Base-by-base conservation (phyloP, 169 alveolate genomes). In the Babesia ovata region DNA sequence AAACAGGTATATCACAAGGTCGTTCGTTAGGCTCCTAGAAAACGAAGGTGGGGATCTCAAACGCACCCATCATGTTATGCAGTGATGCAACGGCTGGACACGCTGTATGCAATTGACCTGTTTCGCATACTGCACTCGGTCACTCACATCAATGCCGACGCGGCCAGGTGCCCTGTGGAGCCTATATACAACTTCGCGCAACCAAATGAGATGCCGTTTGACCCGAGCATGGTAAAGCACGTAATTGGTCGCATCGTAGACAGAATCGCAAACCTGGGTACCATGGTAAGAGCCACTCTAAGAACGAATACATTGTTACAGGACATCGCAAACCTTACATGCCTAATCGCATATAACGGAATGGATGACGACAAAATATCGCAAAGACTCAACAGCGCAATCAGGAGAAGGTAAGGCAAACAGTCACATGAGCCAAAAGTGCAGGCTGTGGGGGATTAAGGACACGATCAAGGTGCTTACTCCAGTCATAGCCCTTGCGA, bases 11-110 rank as follows among this genome's bases (percentile, higher is more conserved):
- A 67, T 72, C 21, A 58, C 84, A 19, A 26, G 33, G 36, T 60
- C 85, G 0, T 81, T 81, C 72, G 28, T 81, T n/a, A 57, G 28
- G 36, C 75, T 81, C 11, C 12, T 81, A 14, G 85, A 81, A 28
- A 65, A 81, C 56, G 88, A 81, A 72, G 79, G 88, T 81, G 56
- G 14, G 66, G 13, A 4, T 14, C 9, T n/a, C 29, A 21, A 7
- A 2, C 0, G 22, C 7, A 8, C 14, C 1, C 10, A 9, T n/a
- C 6, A 44, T 24, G 3, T 7, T 11, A 8, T 58, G 62, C 61
- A 81, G 88, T 81, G 11, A 60, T 81, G 44, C 88, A 81, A 42
- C 60, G 88, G 11, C 33, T 81, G 28, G 75, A 49, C 12, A 22
- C 65, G 7, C 58, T 81, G 19, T 60, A 81, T 22, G 50, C 78